Base-by-base conservation (phyloP, 495 filamentous ascomycete species). In the Apodospora peruviana region DNA sequence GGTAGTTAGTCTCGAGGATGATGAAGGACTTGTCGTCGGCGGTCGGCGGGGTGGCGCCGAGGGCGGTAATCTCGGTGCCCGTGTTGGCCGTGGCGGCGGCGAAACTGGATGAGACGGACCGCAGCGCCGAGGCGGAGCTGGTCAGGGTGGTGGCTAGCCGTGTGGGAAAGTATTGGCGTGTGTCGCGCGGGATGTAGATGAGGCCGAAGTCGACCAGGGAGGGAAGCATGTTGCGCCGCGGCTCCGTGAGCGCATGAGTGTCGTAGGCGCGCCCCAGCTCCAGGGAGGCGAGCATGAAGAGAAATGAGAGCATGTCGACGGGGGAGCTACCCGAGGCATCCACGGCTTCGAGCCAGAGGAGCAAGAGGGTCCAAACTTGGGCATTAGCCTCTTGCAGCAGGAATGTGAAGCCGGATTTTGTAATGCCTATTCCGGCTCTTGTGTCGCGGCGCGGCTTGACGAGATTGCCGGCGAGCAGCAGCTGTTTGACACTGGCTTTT, bases 1-100 rank as follows among this genome's bases (percentile, higher is more conserved):
- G 87, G 71, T 96, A 96, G 71, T 98, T 98, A n/a, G 93, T 98
- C 75, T 98, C 93, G 56, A 97, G 77, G 56, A 98, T 87, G 59
- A 98, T 88, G 73, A 90, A 91, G 29, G 91, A 91, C 46, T 83
- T 82, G 12, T 60, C 27, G 16, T 46, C 25, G 25, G 50, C 27
- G 14, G 52, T n/a, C 16, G 47, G 22, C 11, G 47, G 39, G 40
- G 24, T 16, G 14, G 20, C 17, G 47, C 61, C 64, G 25, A 72
- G 69, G 40, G 56, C 67, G 34, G 64, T 60, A 12, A 76, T 72
- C 67, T 53, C 62, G 40, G 62, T 53, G 9, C 68, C 52, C 34
- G 76, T 66, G 14, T 82, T 70, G 43, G 78, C 78, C 4, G 57
- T 56, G 2, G 67, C 68, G 8, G 73, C 72, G 4, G 66, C 53